These are phyloP conservation scores for Medicago arabica DNA, from an alignment of 306 rosid species.

Conservation along the genomic window DNA sequence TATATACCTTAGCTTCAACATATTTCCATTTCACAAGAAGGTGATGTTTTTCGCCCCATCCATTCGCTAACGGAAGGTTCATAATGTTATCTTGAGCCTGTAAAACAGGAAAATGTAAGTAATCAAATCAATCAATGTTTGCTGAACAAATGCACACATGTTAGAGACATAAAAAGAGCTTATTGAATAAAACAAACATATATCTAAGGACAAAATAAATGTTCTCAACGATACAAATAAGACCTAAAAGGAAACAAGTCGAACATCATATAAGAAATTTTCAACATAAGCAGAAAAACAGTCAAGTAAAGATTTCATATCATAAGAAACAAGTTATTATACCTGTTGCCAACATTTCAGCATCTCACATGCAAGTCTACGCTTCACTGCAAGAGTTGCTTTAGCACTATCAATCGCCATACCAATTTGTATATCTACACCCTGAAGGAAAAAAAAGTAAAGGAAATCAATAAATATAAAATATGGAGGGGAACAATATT, in stretches of 20 bases:
- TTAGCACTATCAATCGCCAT: slow-evolving; percentile 96
- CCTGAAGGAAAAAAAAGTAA: slow-evolving; percentile 49
- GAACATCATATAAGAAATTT: neutral
- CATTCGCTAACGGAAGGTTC: slow-evolving; percentile 88
- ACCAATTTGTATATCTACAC: slow-evolving; percentile 97
- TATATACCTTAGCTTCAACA: slow-evolving; percentile 81
- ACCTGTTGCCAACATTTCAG: slow-evolving; percentile 99
- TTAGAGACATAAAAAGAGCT: slow-evolving; percentile 22
- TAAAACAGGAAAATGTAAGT: slow-evolving; percentile 33
- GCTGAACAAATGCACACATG: slow-evolving; percentile 27
- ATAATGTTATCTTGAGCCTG: slow-evolving; percentile 98
- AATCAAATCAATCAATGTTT: too few relatives aligned
- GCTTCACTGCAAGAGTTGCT: slow-evolving; percentile 99
- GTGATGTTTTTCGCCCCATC: slow-evolving; percentile 96
- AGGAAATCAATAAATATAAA: slow-evolving; percentile 33
- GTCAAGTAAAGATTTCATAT: neutral
- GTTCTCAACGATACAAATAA: neutral
- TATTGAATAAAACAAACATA: slow-evolving; percentile 17
- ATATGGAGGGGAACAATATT: slow-evolving; percentile 24
- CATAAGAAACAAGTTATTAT: slow-evolving; percentile 7
- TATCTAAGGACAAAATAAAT: neutral
- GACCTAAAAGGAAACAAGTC: slow-evolving; percentile 8
- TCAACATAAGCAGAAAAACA: neutral
- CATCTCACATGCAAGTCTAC: slow-evolving; percentile 99
- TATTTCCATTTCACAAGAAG: slow-evolving; percentile 90